Evolutionary conservation across 768 basidiomycete species (phyloP), one percentile per base, ranked within the genome.

Genomic region (Amanita thiersii): DNA sequence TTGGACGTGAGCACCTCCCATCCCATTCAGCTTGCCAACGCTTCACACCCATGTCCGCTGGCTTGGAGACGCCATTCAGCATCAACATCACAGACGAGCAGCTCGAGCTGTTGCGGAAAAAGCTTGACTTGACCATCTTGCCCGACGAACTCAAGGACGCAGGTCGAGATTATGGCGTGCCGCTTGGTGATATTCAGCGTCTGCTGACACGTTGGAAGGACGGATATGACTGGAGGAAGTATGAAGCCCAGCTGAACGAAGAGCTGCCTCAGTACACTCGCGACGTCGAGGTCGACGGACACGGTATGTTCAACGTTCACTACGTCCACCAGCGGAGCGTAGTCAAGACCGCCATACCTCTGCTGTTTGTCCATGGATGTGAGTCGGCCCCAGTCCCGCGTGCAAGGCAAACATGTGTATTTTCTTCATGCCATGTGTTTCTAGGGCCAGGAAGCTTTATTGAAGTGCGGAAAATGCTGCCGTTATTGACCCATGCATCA

Each of bases 391-490:
- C 15, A 10, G 24, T 40, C 21, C 21, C 17, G n/a, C 26, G 29
- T 17, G 5, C 40, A 15, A 11, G 15, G 18, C 20, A 19, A 14
- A 20, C 4, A 11, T 20, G n/a, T n/a, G n/a, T 34, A 29, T 29
- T 28, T 20, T 32, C 12, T 39, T n/a, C 23, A 20, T 36, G 11
- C 19, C 14, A 17, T 12, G 17, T 20, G 12, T 40, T n/a, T 44
- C n/a, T 37, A 79, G 79, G 77, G 77, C 79, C 77, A 0, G 78
- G 79, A 20, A 62, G 68, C 49, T 74, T 79, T 51, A 47, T 70
- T 4, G 80, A 83, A 59, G 72, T 70, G 6, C 55, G 61, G 40
- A 81, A 80, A 58, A 55, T 82, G 3, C 58, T 82, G 0, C 73
- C 79, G 0, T 50, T 79, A 12, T 59, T 84, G 40, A 62, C 68